Evolutionary conservation across 208 protist genomes (phyloP).

Genomic region (Crithidia sp.): DNA sequence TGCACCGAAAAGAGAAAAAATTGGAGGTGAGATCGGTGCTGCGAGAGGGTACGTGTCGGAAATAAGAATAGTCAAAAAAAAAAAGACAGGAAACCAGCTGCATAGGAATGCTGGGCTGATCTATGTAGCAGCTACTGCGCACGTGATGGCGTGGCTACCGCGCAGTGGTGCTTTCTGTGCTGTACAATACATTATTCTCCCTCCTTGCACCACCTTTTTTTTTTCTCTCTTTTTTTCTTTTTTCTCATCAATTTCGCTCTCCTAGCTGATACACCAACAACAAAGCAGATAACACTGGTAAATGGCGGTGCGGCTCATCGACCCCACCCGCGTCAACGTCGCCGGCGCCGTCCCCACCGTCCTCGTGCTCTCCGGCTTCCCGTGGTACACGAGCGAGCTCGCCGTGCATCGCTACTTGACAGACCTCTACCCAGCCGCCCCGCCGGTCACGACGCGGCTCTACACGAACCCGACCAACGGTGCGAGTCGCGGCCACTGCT

Average conservation of each 20-base stretch:
- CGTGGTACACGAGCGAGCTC: conserved; percentile 76
- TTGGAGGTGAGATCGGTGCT: too few relatives aligned
- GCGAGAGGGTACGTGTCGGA: too few relatives aligned
- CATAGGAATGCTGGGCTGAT: too few relatives aligned
- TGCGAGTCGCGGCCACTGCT: conserved; percentile 74
- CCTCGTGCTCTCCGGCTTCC: conserved; percentile 71
- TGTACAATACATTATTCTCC: background rate
- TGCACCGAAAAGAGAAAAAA: too few relatives aligned
- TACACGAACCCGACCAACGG: conserved; percentile 85
- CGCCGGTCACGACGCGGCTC: conserved; percentile 64
- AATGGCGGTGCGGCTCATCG: conserved; percentile 34
- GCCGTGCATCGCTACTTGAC: conserved; percentile 57
- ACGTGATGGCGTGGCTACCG: too few relatives aligned
- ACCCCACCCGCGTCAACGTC: conserved; percentile 22
- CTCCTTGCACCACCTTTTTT: conserved; percentile 2
- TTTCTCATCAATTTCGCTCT: background rate
- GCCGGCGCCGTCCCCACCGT: conserved; percentile 47
- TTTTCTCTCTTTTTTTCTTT: background rate
- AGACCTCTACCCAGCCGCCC: conserved; percentile 40
- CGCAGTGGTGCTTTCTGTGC: too few relatives aligned
- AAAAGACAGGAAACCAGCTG: too few relatives aligned
- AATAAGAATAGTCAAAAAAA: too few relatives aligned
- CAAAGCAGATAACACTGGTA: background rate
- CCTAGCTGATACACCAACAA: too few relatives aligned
- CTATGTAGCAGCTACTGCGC: too few relatives aligned